phyloP scores from a whole-genome alignment of 73 alveolate species.

The Breviolum minutum region DNA sequence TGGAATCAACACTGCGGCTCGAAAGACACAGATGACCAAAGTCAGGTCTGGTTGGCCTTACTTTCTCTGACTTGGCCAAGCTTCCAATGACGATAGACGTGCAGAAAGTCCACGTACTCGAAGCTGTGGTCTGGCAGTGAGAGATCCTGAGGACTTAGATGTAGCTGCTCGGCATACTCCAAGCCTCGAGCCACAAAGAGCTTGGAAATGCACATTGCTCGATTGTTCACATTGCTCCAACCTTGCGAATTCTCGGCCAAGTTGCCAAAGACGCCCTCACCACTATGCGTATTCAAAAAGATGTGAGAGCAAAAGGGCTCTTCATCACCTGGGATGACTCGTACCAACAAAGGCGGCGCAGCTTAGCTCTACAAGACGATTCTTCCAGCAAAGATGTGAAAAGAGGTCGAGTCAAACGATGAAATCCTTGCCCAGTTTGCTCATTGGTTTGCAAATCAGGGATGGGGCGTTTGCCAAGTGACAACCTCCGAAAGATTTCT shows the following conservation, averaged over 20 bases:
- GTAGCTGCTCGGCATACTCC: conserved; percentile 82
- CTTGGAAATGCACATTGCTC: too few relatives aligned
- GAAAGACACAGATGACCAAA: too few relatives aligned
- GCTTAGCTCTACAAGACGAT: too few relatives aligned
- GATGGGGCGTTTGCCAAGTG: neutral
- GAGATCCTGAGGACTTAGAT: conserved; percentile 24
- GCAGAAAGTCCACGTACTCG: conserved; percentile 72
- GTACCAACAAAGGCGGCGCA: neutral
- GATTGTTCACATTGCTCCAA: too few relatives aligned
- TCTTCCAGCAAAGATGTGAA: too few relatives aligned
- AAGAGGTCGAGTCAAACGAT: too few relatives aligned
- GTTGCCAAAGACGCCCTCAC: conserved; percentile 55
- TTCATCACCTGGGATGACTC: conserved; percentile 26
- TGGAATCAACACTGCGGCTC: too few relatives aligned
- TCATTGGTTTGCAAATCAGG: too few relatives aligned
- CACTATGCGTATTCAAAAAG: conserved; percentile 36
- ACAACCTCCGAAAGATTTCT: conserved; percentile 44
- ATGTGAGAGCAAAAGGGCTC: conserved; percentile 92
- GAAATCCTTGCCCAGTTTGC: too few relatives aligned
- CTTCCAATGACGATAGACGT: conserved; percentile 83
- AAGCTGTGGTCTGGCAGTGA: neutral
- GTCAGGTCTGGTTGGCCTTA: neutral
- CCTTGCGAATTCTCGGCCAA: neutral
- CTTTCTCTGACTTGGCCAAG: neutral
- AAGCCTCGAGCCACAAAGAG: conserved; percentile 15